Conservation (phyloP, 192 early-diverging fungal genomes). For the Neocallimastix lanati region DNA sequence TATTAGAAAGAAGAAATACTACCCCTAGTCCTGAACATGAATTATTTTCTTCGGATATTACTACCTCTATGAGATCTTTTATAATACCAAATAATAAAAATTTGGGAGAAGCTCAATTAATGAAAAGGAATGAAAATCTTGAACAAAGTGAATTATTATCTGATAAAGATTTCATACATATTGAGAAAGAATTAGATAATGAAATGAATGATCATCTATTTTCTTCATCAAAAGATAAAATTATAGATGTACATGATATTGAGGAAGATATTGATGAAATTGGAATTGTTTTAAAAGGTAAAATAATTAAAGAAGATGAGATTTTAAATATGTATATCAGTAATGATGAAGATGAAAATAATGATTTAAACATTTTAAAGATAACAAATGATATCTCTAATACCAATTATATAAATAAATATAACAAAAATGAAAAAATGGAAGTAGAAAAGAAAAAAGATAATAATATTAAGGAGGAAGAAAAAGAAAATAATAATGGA, state of each 20-base stretch:
- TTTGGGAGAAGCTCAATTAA: no score
- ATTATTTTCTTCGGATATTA: background rate
- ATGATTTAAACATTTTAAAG: background rate
- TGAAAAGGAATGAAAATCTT: background rate
- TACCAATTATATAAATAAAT: background rate
- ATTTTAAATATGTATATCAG: no score
- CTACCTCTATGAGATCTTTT: background rate
- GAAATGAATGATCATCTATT: no score
- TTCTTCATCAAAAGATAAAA: no score
- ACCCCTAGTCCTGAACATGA: background rate
- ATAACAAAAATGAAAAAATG: no score
- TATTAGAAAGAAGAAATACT: background rate
- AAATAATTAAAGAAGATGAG: background rate
- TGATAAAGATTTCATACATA: background rate
- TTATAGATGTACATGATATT: no score
- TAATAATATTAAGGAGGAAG: no score
- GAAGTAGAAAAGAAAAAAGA: no score
- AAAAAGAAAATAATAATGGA: no score
- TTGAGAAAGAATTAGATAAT: background rate
- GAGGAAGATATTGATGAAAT: background rate
- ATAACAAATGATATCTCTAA: background rate
- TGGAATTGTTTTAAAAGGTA: background rate
- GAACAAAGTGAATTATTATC: background rate
- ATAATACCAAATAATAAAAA: background rate
- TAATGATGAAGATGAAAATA: background rate